Base-by-base conservation (phyloP, 148 eudicot species). In the Silene latifolia region DNA sequence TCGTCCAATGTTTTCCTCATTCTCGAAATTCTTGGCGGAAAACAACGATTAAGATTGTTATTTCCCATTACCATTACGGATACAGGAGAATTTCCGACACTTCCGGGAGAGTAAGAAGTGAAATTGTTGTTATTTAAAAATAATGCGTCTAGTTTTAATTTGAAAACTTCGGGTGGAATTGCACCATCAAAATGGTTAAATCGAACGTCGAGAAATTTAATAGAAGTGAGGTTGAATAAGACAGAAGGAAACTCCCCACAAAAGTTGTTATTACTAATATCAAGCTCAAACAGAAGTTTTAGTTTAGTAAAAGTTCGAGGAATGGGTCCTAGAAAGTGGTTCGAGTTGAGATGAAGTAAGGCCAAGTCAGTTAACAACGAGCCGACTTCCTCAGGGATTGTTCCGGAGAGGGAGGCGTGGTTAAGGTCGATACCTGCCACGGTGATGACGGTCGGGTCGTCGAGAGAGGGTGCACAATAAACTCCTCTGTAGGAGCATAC, bases 391-490 rank as follows among this genome's bases (percentile, higher is more conserved):
- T 82, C 82, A 2, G 90, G 90, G 18, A 93, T 44, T 23, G 72
- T 27, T 0, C 96, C 96, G 12, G 85, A 42, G 39, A 93, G 67
- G 46, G 75, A 63, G 4, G 83, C 96, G 17, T 87, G 90, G 84
- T 93, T 93, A 12, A 93, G 89, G 63, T 93, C 98, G 3, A 93
- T 79, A 1, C 98, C 98, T 6, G 98, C 96, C 5, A 93, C 98
- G 0, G 96, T 90, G n/a, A 54, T 46, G 69, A 77, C 8, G n/a
- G 76, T 1, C 0, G 83, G 79, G 69, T 89, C 77, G 19, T 89
- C 89, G 0, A 81, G 98, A 4, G 96, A 85, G 0, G 88, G 85
- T 19, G 96, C 92, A 58, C 98, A 93, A 62, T 70, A 90, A 42
- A 93, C 87, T n/a, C 98, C 98, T 11, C 67, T 84, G 87, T 93